Percentiles rank a stretch among this genome's conserved stretches.
Conservation (phyloP, 1,284 basidiomycete species). For the Sparassis latifolia region DNA sequence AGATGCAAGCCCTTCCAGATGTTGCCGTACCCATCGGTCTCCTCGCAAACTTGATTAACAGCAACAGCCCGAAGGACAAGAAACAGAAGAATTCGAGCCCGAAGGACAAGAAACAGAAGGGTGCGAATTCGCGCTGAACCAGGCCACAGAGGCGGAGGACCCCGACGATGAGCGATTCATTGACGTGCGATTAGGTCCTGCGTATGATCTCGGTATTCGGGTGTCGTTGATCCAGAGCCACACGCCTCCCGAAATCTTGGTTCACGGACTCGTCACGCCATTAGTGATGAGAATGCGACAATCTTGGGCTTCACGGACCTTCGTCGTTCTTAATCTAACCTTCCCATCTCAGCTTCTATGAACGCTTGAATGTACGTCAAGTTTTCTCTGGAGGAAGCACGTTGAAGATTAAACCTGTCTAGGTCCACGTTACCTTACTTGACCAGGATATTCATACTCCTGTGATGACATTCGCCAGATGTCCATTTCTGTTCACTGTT, state of each 20-base stretch:
- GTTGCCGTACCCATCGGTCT: slow-evolving; percentile 66
- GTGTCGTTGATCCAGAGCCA: slow-evolving; percentile 74
- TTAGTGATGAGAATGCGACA: too few relatives aligned
- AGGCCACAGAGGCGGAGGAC: slow-evolving; percentile 66
- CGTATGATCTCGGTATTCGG: slow-evolving; percentile 59
- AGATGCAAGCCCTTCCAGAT: slow-evolving; percentile 61
- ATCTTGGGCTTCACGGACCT: too few relatives aligned
- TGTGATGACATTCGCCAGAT: slow-evolving; percentile 65
- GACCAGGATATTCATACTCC: slow-evolving; percentile 72
- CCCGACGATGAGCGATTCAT: too few relatives aligned
- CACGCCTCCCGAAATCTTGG: slow-evolving; percentile 76
- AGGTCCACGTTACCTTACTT: slow-evolving; percentile 71
- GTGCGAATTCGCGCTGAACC: slow-evolving; percentile 80
- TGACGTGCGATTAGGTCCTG: slow-evolving; percentile 42
- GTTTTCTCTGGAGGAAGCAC: too few relatives aligned
- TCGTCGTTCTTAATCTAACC: slow-evolving; percentile 1
- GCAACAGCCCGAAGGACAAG: slow-evolving; percentile 32
- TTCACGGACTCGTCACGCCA: slow-evolving; percentile 74
- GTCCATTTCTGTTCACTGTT: slow-evolving; percentile 79
- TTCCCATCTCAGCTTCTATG: slow-evolving; percentile 49
- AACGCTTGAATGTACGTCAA: slow-evolving; percentile 66
- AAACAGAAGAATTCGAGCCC: slow-evolving; percentile 31
- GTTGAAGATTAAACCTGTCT: too few relatives aligned
- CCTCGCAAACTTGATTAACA: slow-evolving; percentile 63
- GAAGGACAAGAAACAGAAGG: slow-evolving; percentile 38